Percentiles rank a stretch among this genome's conserved stretches.
Conservation (phyloP, 306 rosid genomes). For the Castanea sativa region DNA sequence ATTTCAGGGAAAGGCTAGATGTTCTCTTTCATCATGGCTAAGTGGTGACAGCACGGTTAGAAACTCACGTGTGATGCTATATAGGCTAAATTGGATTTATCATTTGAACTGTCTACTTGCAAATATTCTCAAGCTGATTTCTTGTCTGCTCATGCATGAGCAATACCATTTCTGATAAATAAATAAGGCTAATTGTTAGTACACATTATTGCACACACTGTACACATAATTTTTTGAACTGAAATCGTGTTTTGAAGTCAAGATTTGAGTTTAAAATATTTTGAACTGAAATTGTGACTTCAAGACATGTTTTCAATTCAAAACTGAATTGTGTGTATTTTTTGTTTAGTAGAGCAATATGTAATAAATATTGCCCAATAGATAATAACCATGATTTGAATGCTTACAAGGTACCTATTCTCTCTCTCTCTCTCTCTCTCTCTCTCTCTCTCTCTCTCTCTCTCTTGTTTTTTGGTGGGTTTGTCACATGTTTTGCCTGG, state of each 20-base stretch:
- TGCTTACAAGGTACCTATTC: background rate
- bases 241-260: too few species aligned
- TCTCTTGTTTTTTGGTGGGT: too few species aligned
- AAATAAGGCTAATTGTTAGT: background rate
- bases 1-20: conserved; percentile 16
- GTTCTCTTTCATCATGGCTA: conserved; percentile 1
- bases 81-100: background rate
- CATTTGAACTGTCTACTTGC: background rate
- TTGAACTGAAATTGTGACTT: too few species aligned
- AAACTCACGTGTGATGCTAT: background rate
- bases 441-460: too few species aligned
- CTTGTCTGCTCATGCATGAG: background rate
- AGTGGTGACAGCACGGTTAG: background rate
- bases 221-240: too few species aligned
- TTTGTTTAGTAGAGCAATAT: too few species aligned
- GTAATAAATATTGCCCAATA: too few species aligned
- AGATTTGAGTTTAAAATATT: too few species aligned
- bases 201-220: too few species aligned
- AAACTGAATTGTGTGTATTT: too few species aligned
- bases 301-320: too few species aligned
- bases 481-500: too few species aligned
- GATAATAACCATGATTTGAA: background rate
- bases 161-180: background rate
- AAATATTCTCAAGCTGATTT: background rate
- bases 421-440: background rate